Base-by-base conservation (phyloP, 2,329 filamentous ascomycete genomes). In the Rhynchosporium graminicola region DNA sequence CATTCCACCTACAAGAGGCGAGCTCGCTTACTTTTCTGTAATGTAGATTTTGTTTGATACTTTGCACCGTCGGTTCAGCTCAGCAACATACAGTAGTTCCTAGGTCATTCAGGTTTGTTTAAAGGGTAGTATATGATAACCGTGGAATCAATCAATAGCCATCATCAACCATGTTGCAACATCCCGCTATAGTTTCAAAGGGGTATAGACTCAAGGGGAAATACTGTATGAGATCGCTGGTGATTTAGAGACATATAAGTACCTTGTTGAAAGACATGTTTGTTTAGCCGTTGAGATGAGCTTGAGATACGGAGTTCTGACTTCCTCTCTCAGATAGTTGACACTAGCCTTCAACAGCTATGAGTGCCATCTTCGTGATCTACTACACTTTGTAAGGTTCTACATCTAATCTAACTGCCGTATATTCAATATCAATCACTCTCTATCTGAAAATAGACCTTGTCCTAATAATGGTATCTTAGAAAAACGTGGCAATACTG, bases 351-450 rank as follows among this genome's bases (percentile, higher is more conserved):
- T 69, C 73, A 15, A 75, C 78, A 47, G 77, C 80, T 42, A 77
- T 76, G 65, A 86, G 83, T 75, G 87, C 82, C 57, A 80, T 90
- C 58, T 75, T 90, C 59, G 74, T 81, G 64, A 80, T 88, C 72
- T 71, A 67, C 42, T 87, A 90, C 74, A 33, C 20, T 20, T 20
- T 20, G 20, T 20, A 20, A 20, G 20, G 20, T 20, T 20, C 20
- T 52, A 52, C n/a, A 33, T 38, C 20, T 48, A 29, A 28, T 28
- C 46, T 9, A 47, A 20, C 4, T 20, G n/a, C 29, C 46, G 29
- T 13, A 10, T 10, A 10, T 26, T 3, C 46, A 9, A 6, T 3
- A 26, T 26, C 6, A 1, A n/a, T n/a, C 4, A 6, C 42, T 43
- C 12, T 43, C 20, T 12, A 13, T n/a, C 20, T 43, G 12, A n/a